These are phyloP conservation scores for Aeschynomene evenia DNA, from an alignment of 306 rosid genomes.

Conservation along the genomic window DNA sequence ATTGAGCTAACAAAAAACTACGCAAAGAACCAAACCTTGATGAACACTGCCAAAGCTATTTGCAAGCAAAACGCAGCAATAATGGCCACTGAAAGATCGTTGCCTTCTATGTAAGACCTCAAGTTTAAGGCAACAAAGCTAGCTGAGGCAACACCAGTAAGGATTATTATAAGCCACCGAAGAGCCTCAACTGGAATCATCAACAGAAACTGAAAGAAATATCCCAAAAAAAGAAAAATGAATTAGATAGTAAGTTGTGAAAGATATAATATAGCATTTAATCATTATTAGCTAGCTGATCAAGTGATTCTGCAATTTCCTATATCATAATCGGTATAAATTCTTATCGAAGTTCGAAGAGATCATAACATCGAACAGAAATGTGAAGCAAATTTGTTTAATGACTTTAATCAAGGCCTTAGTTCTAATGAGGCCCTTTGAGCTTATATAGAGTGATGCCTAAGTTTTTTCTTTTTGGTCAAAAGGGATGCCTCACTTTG, in stretches of 20 bases:
- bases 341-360: not conserved
- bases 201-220: constrained; percentile 81
- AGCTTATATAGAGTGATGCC: constrained; percentile 12
- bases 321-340: not conserved
- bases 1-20: constrained; percentile 39
- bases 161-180: constrained; percentile 76
- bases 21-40: constrained; percentile 96
- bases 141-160: constrained; percentile 76
- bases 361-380: not conserved
- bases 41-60: constrained; percentile 84
- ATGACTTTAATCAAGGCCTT: not conserved
- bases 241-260: constrained; percentile 27
- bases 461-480: not conserved
- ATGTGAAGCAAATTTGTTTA: not conserved
- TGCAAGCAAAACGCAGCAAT: constrained; percentile 83
- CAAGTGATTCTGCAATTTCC: not conserved
- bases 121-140: constrained; percentile 80
- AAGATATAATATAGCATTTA: constrained; percentile 8
- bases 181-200: constrained; percentile 79
- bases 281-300: constrained; percentile 4
- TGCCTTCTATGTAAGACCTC: constrained; percentile 52
- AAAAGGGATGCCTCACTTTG: constrained; percentile 13
- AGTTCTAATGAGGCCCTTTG: constrained; percentile 8
- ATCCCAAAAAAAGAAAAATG: constrained; percentile 15
- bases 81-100: constrained; percentile 55